Percentiles rank a stretch among this genome's conserved stretches.
Conservation (phyloP, 129 eudicot species). For the Flaveria bidentis region DNA sequence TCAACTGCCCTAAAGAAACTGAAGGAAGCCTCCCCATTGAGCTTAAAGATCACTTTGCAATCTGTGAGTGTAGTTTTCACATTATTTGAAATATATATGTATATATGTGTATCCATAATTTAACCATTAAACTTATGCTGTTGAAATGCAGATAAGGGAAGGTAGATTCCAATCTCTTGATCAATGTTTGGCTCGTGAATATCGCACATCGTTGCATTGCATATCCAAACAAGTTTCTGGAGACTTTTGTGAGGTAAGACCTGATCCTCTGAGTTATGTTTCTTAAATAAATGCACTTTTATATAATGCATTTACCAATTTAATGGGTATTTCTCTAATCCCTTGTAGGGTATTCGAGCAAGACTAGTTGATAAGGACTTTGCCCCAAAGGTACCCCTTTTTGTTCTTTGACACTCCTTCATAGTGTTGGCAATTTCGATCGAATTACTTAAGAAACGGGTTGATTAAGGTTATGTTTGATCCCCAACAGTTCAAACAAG, state of each 20-base stretch:
- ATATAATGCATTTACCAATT: background rate
- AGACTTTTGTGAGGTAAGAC: conserved; percentile 78
- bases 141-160: conserved; percentile 63
- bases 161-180: conserved; percentile 89
- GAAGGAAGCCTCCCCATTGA: conserved; percentile 84
- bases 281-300: background rate
- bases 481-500: background rate
- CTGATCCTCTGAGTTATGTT: background rate
- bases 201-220: conserved; percentile 56
- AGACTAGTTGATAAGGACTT: conserved; percentile 86
- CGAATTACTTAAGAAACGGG: conserved; percentile 6
- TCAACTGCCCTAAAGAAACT: conserved; percentile 54
- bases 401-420: background rate
- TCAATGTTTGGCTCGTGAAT: conserved; percentile 73
- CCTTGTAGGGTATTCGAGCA: conserved; percentile 79
- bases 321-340: background rate
- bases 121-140: conserved; percentile 3
- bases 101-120: background rate
- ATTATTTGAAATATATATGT: background rate
- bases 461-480: background rate
- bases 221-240: conserved; percentile 62
- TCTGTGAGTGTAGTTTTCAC: conserved; percentile 51
- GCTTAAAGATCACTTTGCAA: conserved; percentile 84
- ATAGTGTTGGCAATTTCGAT: background rate
- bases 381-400: conserved; percentile 67